A percentile compares a stretch with the other conserved stretches of the same genome.
Conservation (phyloP, 768 basidiomycete genomes). For the Rhizopogon roseolus region DNA sequence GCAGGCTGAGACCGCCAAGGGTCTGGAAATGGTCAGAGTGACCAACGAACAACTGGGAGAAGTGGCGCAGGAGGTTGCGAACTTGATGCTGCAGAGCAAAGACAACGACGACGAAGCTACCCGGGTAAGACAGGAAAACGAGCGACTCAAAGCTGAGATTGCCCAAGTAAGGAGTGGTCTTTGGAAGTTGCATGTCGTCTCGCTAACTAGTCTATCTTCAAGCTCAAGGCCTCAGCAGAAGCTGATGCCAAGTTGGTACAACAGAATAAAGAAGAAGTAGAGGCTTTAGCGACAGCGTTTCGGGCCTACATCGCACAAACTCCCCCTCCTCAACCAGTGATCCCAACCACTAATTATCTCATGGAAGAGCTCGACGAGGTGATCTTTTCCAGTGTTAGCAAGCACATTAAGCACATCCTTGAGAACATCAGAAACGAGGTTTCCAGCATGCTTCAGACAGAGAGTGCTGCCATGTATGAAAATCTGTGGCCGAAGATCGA, state of each 20-base stretch:
- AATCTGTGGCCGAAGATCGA: slow-evolving; percentile 21
- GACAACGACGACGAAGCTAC: slow-evolving; percentile 15
- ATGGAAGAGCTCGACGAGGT: slow-evolving; percentile 20
- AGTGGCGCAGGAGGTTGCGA: slow-evolving; percentile 26
- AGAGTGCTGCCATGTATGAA: slow-evolving; percentile 15
- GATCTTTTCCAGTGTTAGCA: slow-evolving; percentile 20
- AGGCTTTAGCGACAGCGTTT: slow-evolving; percentile 25
- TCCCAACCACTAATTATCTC: slow-evolving; percentile 26
- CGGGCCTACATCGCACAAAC: slow-evolving; percentile 27
- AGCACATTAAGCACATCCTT: slow-evolving; percentile 17
- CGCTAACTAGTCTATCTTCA: slow-evolving; percentile 9
- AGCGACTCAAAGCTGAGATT: slow-evolving; percentile 17
- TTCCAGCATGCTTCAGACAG: slow-evolving; percentile 16
- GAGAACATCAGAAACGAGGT: slow-evolving; percentile 19
- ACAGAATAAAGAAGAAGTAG: slow-evolving; percentile 15
- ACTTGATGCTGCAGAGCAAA: slow-evolving; percentile 25
- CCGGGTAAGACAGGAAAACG: slow-evolving; percentile 23
- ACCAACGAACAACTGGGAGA: slow-evolving; percentile 26
- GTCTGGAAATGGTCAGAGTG: neutral
- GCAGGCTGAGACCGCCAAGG: slow-evolving; percentile 6
- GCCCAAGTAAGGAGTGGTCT: slow-evolving; percentile 18
- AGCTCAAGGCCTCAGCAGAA: slow-evolving; percentile 10
- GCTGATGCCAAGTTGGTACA: slow-evolving; percentile 12
- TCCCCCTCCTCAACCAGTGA: slow-evolving; percentile 9
- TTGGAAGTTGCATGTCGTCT: neutral